Evolutionary conservation across 2,329 filamentous ascomycete genomes (phyloP).

Genomic region (Daldinia eschscholtzii): DNA sequence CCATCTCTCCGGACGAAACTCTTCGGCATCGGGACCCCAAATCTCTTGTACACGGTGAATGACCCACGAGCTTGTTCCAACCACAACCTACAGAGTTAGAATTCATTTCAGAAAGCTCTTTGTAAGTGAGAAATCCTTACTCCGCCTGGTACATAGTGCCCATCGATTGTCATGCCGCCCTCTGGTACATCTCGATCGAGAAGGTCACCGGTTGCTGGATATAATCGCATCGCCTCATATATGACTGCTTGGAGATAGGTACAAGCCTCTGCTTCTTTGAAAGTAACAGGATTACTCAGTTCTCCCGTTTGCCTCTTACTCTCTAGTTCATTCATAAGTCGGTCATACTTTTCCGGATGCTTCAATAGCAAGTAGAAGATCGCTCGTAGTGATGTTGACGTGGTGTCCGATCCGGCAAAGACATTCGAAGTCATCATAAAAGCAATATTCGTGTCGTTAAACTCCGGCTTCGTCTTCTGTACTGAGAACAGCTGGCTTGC

Average conservation of each 20-base stretch:
- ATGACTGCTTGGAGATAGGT: background rate
- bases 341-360: background rate
- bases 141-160: background rate
- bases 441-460: slow-evolving; percentile 30
- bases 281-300: background rate
- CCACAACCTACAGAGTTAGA: background rate
- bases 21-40: background rate
- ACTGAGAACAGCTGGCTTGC: background rate
- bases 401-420: slow-evolving; percentile 41
- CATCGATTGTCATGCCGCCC: background rate
- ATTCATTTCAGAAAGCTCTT: background rate
- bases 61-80: background rate
- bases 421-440: slow-evolving; percentile 42
- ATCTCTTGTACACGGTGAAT: slow-evolving; percentile 3
- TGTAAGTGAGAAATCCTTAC: background rate
- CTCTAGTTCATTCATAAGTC: background rate
- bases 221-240: background rate
- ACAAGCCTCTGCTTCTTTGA: background rate
- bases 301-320: background rate
- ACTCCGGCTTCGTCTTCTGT: slow-evolving; percentile 10
- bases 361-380: slow-evolving; percentile 25
- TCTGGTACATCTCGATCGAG: slow-evolving; percentile 5
- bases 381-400: slow-evolving; percentile 26
- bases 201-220: background rate
- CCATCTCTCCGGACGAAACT: slow-evolving; percentile 1